Evolutionary conservation across 2,329 filamentous ascomycete species (phyloP).

Genomic region (Basipetospora chlamydospora): DNA sequence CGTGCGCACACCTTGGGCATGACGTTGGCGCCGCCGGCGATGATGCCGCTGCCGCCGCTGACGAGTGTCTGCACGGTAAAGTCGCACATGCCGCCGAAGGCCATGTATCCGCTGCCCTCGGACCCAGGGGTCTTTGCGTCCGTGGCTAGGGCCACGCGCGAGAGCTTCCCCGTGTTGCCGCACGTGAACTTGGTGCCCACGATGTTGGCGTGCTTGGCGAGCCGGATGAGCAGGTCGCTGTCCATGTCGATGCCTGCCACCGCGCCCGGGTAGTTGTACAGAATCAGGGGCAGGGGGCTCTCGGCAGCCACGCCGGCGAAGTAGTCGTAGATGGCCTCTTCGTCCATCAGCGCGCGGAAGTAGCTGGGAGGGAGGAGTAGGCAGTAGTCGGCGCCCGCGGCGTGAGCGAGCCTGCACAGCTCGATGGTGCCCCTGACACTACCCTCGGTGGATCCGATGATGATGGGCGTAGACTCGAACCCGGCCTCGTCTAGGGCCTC

Average conservation of each 20-base stretch:
- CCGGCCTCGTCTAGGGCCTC: slow-evolving; percentile 72
- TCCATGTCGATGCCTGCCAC: slow-evolving; percentile 82
- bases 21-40: slow-evolving; percentile 74
- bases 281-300: slow-evolving; percentile 61
- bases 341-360: slow-evolving; percentile 64
- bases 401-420: slow-evolving; percentile 50
- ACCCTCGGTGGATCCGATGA: slow-evolving; percentile 69
- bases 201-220: slow-evolving; percentile 71
- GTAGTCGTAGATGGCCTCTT: slow-evolving; percentile 58
- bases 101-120: slow-evolving; percentile 58
- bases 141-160: slow-evolving; percentile 60
- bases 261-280: slow-evolving; percentile 87
- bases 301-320: slow-evolving; percentile 61
- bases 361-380: slow-evolving; percentile 71
- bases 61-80: slow-evolving; percentile 73
- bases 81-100: slow-evolving; percentile 77
- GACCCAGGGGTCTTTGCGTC: slow-evolving; percentile 52
- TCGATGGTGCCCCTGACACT: slow-evolving; percentile 70
- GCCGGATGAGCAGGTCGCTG: slow-evolving; percentile 68
- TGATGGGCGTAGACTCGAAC: slow-evolving; percentile 61
- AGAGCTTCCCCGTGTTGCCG: slow-evolving; percentile 79
- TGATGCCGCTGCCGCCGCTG: slow-evolving; percentile 69
- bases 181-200: slow-evolving; percentile 86
- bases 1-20: slow-evolving; percentile 69
- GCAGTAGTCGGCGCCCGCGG: slow-evolving; percentile 64